A percentile compares a stretch with the other conserved stretches of the same genome.
Conservation (phyloP, 1,284 basidiomycete genomes). For the Cutaneotrichosporon dermatis region DNA sequence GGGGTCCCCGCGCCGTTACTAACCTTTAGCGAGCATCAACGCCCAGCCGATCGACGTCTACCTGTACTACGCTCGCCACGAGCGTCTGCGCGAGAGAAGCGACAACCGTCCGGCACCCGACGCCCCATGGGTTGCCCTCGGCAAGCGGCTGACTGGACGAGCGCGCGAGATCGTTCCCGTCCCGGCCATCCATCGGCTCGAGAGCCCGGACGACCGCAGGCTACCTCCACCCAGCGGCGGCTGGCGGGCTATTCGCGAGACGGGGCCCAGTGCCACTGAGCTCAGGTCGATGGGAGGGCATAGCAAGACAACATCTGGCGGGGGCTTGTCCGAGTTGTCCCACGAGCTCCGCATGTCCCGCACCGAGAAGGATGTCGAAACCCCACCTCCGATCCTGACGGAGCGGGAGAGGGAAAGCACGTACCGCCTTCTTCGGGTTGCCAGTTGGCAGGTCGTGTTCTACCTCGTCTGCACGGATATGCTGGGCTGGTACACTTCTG, state of each 20-base stretch:
- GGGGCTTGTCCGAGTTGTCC: not conserved
- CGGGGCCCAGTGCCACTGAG: not conserved
- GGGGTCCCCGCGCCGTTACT: not conserved
- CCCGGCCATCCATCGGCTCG: not conserved
- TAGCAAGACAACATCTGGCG: not conserved
- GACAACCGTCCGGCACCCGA: constrained; percentile 17
- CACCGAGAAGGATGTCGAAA: not conserved
- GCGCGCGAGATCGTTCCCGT: not conserved
- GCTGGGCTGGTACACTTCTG: constrained; percentile 42
- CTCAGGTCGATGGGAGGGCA: not conserved
- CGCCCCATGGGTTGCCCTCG: constrained; percentile 9
- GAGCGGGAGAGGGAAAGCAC: constrained; percentile 1
- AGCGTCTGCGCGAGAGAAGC: constrained; percentile 9
- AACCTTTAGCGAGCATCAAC: constrained; percentile 7
- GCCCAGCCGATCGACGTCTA: constrained; percentile 14
- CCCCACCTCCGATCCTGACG: not conserved
- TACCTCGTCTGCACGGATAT: constrained; percentile 25
- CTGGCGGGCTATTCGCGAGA: not conserved
- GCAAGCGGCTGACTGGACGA: constrained; percentile 7
- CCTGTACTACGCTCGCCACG: constrained; percentile 11
- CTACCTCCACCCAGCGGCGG: not conserved
- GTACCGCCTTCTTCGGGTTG: constrained; percentile 13
- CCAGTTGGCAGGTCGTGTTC: constrained; percentile 19
- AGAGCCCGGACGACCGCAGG: not conserved
- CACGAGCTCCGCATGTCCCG: not conserved